Evolutionary conservation across 169 alveolate genomes (phyloP), one percentile per base, ranked within the genome.

Genomic region (Cytauxzoon felis): DNA sequence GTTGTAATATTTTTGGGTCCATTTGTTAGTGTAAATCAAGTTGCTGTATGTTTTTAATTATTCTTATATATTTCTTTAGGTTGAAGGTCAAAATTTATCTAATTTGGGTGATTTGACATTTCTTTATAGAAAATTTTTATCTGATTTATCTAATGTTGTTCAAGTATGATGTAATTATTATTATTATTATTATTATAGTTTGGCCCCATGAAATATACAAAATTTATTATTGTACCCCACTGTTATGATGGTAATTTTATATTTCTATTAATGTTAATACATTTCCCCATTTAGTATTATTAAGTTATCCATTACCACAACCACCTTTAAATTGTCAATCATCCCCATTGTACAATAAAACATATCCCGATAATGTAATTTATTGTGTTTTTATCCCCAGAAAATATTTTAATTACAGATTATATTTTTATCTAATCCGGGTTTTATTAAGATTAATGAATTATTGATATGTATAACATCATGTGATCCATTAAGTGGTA

Each of bases 231-330:
- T 18, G 81, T 76, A 52, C 81, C 86, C 7, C 86, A 76, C 60
- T 60, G 81, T 13, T 76, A 66, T 36, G 86, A 76, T 33, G 64
- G 69, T 59, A 59, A 1, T 19, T 50, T 50, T 45, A 45, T 8
- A 45, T 26, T 45, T 9, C 24, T 0, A 5, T 45, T 7, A 9
- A 45, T 3, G 7, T 1, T 50, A 2, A 52, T 30, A 7, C 30
- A 40, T 59, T 3, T 54, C 13, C 6, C 16, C 42, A 5, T 43
- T 59, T 43, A 59, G 73, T 76, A 54, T 24, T 64, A 5, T 49
- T 71, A 29, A 69, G 81, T 7, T 66, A 57, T 47, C 86, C 86
- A 18, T 52, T 76, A 24, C 86, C 86, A 16, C 86, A 76, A 45
- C 86, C 86, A 8, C 86, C 81, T n/a, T 62, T 76, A 21, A 66